A percentile compares a stretch with the other conserved stretches of the same genome.
Evolutionary conservation across 2,329 filamentous ascomycete species (phyloP).

Genomic region (Aspergillus carbonarius): DNA sequence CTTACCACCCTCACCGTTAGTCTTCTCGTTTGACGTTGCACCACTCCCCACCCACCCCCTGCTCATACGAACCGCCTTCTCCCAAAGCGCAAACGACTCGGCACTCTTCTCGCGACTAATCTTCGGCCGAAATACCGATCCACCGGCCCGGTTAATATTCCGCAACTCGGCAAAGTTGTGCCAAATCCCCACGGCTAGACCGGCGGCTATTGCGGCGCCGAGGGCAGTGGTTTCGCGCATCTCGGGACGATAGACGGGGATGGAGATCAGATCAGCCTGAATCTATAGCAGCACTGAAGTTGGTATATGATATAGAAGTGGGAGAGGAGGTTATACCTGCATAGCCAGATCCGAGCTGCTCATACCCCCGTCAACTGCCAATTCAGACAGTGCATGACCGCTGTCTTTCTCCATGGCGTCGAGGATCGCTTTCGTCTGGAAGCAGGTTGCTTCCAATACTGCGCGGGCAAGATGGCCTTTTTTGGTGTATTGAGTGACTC

Average conservation of each 20-base stretch:
- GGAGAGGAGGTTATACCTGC: conserved; percentile 55
- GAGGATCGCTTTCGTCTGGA: conserved; percentile 89
- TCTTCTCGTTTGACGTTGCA: too few species aligned
- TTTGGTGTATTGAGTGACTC: conserved; percentile 80
- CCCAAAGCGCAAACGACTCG: conserved; percentile 66
- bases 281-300: conserved; percentile 48
- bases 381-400: conserved; percentile 69
- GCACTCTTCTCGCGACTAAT: conserved; percentile 54
- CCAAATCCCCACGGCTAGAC: conserved; percentile 77
- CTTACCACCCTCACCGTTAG: not conserved
- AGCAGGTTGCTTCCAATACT: conserved; percentile 86
- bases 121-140: conserved; percentile 68
- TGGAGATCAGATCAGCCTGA: conserved; percentile 78
- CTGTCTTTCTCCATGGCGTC: conserved; percentile 89
- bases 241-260: conserved; percentile 74
- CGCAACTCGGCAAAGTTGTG: conserved; percentile 70
- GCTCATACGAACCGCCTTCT: conserved; percentile 73
- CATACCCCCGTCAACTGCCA: conserved; percentile 86
- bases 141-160: conserved; percentile 68
- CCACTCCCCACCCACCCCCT: conserved; percentile 58
- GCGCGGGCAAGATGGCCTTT: conserved; percentile 84
- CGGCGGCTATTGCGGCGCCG: conserved; percentile 82
- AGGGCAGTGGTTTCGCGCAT: conserved; percentile 88
- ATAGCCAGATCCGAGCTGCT: conserved; percentile 85
- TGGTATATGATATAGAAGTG: not conserved